phyloP scores from a whole-genome alignment of 305 asterid genomes.

The Rubia balearica region DNA sequence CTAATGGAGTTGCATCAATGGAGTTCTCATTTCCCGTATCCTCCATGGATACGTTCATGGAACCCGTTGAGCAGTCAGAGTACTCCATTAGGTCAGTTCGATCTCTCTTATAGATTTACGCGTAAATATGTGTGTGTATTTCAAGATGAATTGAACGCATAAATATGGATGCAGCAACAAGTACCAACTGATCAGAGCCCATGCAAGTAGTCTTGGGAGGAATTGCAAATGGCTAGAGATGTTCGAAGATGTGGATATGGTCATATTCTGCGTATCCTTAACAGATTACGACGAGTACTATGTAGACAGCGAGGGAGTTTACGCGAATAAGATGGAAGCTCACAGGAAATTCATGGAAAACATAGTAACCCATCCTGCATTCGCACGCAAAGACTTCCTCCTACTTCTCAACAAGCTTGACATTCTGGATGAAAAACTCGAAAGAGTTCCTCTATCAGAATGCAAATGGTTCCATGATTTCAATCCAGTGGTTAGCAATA shows the following conservation, averaged over 20 bases:
- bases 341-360: constrained; percentile 52
- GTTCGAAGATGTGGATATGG: constrained; percentile 70
- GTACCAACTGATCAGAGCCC: constrained; percentile 64
- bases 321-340: constrained; percentile 64
- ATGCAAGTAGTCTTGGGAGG: constrained; percentile 55
- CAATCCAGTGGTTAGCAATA: constrained; percentile 45
- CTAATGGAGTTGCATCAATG: constrained; percentile 74
- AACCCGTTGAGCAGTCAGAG: constrained; percentile 46
- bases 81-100: constrained; percentile 35
- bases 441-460: constrained; percentile 40
- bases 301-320: constrained; percentile 39
- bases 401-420: constrained; percentile 71
- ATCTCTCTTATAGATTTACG: not conserved
- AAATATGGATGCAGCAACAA: constrained; percentile 30
- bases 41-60: constrained; percentile 53
- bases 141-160: not conserved
- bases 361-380: constrained; percentile 47
- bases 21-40: constrained; percentile 63
- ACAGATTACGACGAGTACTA: constrained; percentile 52
- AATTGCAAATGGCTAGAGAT: constrained; percentile 76
- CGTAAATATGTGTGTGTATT: not conserved
- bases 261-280: constrained; percentile 55
- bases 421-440: constrained; percentile 59
- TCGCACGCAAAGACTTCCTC: constrained; percentile 45
- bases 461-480: constrained; percentile 80